Evolutionary conservation across 2,329 filamentous ascomycete genomes (phyloP), one percentile per base, ranked within the genome.

Genomic region (Colletotrichum sp.): DNA sequence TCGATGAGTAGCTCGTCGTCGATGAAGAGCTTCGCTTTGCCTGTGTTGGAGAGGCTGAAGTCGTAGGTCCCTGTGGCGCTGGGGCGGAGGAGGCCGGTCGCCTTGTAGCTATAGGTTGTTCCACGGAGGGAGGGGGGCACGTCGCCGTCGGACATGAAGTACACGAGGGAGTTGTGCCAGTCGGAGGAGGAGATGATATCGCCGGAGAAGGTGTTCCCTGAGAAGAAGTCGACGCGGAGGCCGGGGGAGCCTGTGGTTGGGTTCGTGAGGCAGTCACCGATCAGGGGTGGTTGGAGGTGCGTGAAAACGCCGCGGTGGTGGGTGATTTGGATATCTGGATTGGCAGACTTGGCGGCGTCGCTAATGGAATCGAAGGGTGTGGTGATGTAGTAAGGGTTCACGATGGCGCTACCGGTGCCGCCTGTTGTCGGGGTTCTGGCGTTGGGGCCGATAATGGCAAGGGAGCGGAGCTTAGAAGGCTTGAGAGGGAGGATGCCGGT

Each of bases 401-500:
- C 77, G 28, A 67, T 69, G 6, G 80, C 80, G 34, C 79, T 81
- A 16, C 80, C 80, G 12, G 77, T 77, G 18, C 79, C 80, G 13
- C 77, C 72, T 4, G 78, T 76, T 8, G 78, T 77, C 6, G 78
- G 77, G 6, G 60, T 67, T 38, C 71, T 70, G 12, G 79, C 78
- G 18, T 78, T 77, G 2, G 78, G 76, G 2, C 80, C 79, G n/a
- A 80, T 76, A 15, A 81, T 75, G 32, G 76, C 75, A 1, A 79
- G 26, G 36, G 72, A 74, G 26, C 60, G 57, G 15, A 30, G 68
- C 21, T 74, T 73, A 1, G 30, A 70, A 6, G 34, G 72, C 52
- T 84, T 83, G 68, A 91, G 81, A 0, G 93, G 93, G 0, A 94
- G 84, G 2, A 91, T 81, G 18, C 86, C 86, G 28, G 92, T 88